phyloP scores from a whole-genome alignment of 176 grass and related monocot species.

The Oryza australiensis region DNA sequence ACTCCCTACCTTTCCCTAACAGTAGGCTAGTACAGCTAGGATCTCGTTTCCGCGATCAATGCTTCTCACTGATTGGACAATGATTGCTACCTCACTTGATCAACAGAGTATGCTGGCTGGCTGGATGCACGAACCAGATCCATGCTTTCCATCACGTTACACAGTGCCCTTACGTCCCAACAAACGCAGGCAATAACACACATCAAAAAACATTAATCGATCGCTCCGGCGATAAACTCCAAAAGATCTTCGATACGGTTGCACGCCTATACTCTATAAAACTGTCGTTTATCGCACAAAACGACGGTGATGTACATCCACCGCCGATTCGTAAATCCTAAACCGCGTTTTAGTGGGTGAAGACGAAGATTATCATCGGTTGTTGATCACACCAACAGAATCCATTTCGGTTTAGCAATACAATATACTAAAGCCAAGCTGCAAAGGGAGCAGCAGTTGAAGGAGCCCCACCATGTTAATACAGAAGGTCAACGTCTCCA shows the following conservation, averaged over 20 bases:
- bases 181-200: background rate
- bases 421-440: background rate
- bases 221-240: background rate
- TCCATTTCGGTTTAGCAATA: background rate
- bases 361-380: background rate
- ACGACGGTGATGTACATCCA: background rate
- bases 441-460: background rate
- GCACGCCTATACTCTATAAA: background rate
- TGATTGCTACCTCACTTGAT: background rate
- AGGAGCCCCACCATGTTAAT: background rate
- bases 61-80: background rate
- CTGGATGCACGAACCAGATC: background rate
- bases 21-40: background rate
- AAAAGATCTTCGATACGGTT: background rate
- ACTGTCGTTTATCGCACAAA: background rate
- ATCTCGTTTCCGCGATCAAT: conserved; percentile 2
- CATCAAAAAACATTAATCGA: background rate
- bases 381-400: background rate
- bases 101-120: background rate
- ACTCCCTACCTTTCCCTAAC: background rate
- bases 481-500: conserved; percentile 21
- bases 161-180: background rate
- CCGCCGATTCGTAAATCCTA: background rate
- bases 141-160: background rate
- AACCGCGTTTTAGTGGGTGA: background rate